Percentiles rank a stretch among this genome's conserved stretches.
These are phyloP conservation scores for Dichomitus squalens DNA, from an alignment of 1,284 basidiomycete species.

Conservation along the genomic window DNA sequence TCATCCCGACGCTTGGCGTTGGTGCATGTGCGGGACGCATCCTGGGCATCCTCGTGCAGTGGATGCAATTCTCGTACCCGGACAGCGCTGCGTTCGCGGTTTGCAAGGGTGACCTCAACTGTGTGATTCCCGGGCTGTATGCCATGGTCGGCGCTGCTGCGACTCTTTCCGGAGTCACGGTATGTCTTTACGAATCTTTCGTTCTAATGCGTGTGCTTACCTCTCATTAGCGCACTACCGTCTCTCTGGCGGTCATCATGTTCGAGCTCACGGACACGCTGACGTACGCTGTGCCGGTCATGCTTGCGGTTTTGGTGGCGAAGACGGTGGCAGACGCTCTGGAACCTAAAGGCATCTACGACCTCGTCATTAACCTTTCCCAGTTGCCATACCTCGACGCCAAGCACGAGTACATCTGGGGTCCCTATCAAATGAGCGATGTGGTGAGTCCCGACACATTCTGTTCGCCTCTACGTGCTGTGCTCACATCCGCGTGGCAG, in stretches of 20 bases:
- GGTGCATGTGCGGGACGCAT: slow-evolving; percentile 95
- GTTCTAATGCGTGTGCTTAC: neutral
- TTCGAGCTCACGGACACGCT: slow-evolving; percentile 91
- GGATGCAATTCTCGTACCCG: slow-evolving; percentile 72
- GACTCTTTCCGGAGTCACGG: slow-evolving; percentile 86
- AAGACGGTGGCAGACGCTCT: slow-evolving; percentile 93
- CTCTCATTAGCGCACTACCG: slow-evolving; percentile 69
- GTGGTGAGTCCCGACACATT: slow-evolving; percentile 54
- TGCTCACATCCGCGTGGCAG: slow-evolving; percentile 37
- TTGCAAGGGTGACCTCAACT: slow-evolving; percentile 68
- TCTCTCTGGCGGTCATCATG: slow-evolving; percentile 89
- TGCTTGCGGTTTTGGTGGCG: slow-evolving; percentile 88
- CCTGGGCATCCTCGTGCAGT: slow-evolving; percentile 84
- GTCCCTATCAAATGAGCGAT: slow-evolving; percentile 70
- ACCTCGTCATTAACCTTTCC: slow-evolving; percentile 88
- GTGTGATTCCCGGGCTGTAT: slow-evolving; percentile 85
- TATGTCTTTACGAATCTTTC: slow-evolving; percentile 27
- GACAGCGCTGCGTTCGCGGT: slow-evolving; percentile 61
- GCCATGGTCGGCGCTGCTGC: slow-evolving; percentile 94
- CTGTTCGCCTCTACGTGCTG: neutral
- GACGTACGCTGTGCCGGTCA: slow-evolving; percentile 94
- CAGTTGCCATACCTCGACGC: slow-evolving; percentile 91
- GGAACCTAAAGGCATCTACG: slow-evolving; percentile 94
- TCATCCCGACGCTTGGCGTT: slow-evolving; percentile 96
- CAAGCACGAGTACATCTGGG: slow-evolving; percentile 90